These are phyloP conservation scores for Geotrichum reessii DNA, from an alignment of 1,139 yeast species.

Conservation along the genomic window DNA sequence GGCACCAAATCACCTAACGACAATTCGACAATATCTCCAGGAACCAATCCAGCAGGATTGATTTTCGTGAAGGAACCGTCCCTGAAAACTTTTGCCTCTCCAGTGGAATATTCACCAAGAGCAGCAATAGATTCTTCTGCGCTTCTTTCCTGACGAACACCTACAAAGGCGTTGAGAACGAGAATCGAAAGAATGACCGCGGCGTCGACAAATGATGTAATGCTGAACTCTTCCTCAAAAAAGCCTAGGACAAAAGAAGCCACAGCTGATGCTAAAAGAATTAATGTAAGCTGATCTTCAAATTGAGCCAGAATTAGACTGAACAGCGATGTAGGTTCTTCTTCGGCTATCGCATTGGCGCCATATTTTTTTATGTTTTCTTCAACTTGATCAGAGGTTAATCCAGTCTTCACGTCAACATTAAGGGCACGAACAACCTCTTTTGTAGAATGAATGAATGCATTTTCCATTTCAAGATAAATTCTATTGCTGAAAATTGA, in stretches of 20 bases:
- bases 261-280: constrained; percentile 38
- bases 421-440: constrained; percentile 26
- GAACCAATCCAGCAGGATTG: constrained; percentile 44
- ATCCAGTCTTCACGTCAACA: constrained; percentile 26
- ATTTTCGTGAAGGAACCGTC: constrained; percentile 38
- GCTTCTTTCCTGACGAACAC: constrained; percentile 41
- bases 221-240: constrained; percentile 33
- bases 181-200: constrained; percentile 38
- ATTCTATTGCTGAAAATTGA: not conserved
- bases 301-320: constrained; percentile 37
- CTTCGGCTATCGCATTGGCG: constrained; percentile 33
- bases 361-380: constrained; percentile 27
- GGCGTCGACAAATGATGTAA: constrained; percentile 39
- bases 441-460: constrained; percentile 23
- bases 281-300: constrained; percentile 38
- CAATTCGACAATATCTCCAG: constrained; percentile 45
- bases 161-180: constrained; percentile 40
- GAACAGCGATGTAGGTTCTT: constrained; percentile 36
- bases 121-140: constrained; percentile 42
- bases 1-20: constrained; percentile 46
- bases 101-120: constrained; percentile 35
- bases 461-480: constrained; percentile 25
- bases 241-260: constrained; percentile 38
- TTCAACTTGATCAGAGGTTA: constrained; percentile 26
- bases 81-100: constrained; percentile 42